Base-by-base conservation (phyloP, 164 flowering plant genomes). In the Brasenia schreberi region DNA sequence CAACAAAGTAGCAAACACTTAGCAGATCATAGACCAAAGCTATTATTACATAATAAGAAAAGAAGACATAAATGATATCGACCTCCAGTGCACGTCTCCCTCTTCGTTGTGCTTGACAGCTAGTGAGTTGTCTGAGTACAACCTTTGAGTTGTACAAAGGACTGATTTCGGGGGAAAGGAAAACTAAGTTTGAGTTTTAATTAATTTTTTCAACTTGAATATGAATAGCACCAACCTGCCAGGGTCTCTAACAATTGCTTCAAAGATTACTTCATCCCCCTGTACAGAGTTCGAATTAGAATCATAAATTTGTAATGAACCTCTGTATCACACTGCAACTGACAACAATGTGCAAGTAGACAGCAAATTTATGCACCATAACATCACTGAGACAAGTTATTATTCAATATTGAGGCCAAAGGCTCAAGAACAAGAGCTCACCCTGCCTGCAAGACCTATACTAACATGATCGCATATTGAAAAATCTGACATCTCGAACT, bases 31-130 rank as follows among this genome's bases (percentile, higher is more conserved):
- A 45, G 53, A 45, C 12, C 7, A 45, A 45, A 7, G 1, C 7
- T 7, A 45, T 45, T 45, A 12, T 45, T 45, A 45, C 7, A 12
- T 7, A 7, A 1, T 7, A 39, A 2, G 19, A 42, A 53, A 49
- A 44, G 62, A 11, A 44, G 45, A 42, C 7, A 52, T 12, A 71
- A 23, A 56, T 14, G 16, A 27, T 27, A 42, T 52, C 18, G 18
- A 92, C 98, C 93, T 94, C 85, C 65, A 94, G 79, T 44, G 98
- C 97, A 17, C 98, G 83, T 70, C 73, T 85, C 39, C 98, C 98
- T 76, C 98, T 82, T 16, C 98, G 88, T 77, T 91, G 84, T 68
- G 98, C 98, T 69, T 84, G 96, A 69, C 74, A 65, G 75, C 83
- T 86, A 33, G 77, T 81, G 65, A 87, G 84, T 72, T 67, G 75